These are phyloP conservation scores for Aureobasidium sp. DNA, from an alignment of 2,329 filamentous ascomycete genomes.

Conservation along the genomic window DNA sequence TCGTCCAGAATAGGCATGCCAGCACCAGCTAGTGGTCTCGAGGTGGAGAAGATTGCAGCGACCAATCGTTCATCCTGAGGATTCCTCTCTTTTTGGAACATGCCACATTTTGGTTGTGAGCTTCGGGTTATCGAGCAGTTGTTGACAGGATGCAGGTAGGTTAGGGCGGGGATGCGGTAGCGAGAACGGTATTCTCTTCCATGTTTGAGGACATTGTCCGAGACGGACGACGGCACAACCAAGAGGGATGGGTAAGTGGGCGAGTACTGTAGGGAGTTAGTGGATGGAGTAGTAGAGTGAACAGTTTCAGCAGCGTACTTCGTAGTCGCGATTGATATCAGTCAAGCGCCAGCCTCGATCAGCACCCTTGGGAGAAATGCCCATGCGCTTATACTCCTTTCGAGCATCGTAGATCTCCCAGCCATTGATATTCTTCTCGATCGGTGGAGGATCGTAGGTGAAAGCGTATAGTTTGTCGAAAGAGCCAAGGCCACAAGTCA, in stretches of 20 bases:
- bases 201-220: conserved; percentile 95
- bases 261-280: conserved; percentile 54
- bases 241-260: conserved; percentile 85
- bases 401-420: conserved; percentile 81
- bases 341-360: conserved; percentile 83
- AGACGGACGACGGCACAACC: conserved; percentile 79
- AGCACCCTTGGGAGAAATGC: conserved; percentile 73
- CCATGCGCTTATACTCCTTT: conserved; percentile 80
- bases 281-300: background rate
- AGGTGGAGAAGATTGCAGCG: conserved; percentile 82
- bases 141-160: conserved; percentile 93
- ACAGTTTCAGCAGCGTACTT: conserved; percentile 33
- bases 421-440: conserved; percentile 65
- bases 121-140: conserved; percentile 95
- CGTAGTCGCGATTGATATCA: conserved; percentile 81
- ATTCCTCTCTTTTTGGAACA: conserved; percentile 72
- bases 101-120: conserved; percentile 82
- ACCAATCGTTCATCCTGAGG: conserved; percentile 94
- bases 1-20: conserved; percentile 14
- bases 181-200: conserved; percentile 84
- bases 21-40: conserved; percentile 26
- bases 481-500: conserved; percentile 73
- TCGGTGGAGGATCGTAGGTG: conserved; percentile 61
- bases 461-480: conserved; percentile 92
- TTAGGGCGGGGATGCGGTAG: conserved; percentile 78